These are phyloP conservation scores for Parafenestella ontariensis DNA, from an alignment of 2,329 filamentous ascomycete genomes.

Conservation along the genomic window DNA sequence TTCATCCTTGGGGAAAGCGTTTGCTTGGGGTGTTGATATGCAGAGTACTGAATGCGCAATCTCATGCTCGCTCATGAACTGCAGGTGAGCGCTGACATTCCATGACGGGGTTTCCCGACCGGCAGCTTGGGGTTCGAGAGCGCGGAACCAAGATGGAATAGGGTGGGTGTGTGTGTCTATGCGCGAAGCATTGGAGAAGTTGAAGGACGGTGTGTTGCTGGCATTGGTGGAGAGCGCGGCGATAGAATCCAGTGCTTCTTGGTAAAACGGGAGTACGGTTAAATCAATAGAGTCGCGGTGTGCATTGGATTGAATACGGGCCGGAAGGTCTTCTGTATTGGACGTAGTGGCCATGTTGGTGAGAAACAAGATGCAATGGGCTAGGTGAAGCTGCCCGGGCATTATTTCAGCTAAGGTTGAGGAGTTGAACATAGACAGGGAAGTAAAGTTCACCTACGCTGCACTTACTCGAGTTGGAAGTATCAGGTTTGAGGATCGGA, in stretches of 20 bases:
- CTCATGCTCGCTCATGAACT: conserved; percentile 39
- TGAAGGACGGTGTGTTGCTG: conserved; percentile 1
- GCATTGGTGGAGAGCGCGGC: conserved; percentile 20
- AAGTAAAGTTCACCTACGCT: not conserved
- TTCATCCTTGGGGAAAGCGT: conserved; percentile 22
- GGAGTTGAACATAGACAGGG: not conserved
- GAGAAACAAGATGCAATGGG: not conserved
- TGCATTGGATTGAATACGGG: conserved; percentile 24
- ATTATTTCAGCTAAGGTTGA: not conserved
- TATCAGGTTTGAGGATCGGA: not conserved
- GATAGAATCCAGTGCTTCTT: conserved; percentile 40
- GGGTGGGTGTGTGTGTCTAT: conserved; percentile 49
- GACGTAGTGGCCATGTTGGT: conserved; percentile 1
- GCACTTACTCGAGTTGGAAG: not conserved
- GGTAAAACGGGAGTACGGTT: conserved; percentile 36
- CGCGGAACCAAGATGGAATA: conserved; percentile 44
- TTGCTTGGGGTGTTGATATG: conserved; percentile 45
- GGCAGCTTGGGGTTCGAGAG: conserved; percentile 41
- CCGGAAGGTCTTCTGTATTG: not conserved
- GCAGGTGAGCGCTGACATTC: conserved; percentile 35
- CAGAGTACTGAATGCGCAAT: conserved; percentile 42
- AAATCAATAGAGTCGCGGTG: conserved; percentile 34
- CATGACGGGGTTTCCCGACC: conserved; percentile 44
- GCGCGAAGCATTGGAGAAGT: conserved; percentile 27
- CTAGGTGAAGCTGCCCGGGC: not conserved